A percentile compares a stretch with the other conserved stretches of the same genome.
Evolutionary conservation across 345 rosid species (phyloP).

Genomic region (Brassica nigra): DNA sequence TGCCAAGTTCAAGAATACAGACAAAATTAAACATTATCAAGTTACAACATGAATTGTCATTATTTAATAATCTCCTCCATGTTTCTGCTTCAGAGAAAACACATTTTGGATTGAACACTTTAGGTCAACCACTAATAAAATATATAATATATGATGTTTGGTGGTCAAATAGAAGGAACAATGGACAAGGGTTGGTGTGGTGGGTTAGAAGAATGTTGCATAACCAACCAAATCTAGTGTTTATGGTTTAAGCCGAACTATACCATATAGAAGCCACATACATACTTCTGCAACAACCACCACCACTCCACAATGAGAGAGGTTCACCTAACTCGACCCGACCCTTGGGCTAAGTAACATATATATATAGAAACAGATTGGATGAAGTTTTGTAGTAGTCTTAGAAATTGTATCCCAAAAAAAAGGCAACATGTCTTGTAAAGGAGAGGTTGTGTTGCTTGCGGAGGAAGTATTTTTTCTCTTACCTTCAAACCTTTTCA

Average conservation of each 20-base stretch:
- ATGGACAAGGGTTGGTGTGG: constrained; percentile 25
- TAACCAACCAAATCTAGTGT: constrained; percentile 20
- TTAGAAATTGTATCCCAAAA: not conserved
- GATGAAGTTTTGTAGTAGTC: constrained; percentile 3
- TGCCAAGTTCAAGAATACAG: not conserved
- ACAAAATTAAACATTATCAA: no score
- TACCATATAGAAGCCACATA: constrained; percentile 32
- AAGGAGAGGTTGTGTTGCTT: constrained; percentile 25
- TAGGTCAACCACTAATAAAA: constrained; percentile 29
- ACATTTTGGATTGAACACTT: constrained; percentile 9
- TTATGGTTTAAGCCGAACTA: constrained; percentile 34
- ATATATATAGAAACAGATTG: constrained; percentile 1
- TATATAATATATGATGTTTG: not conserved
- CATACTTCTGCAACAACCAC: not conserved
- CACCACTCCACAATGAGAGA: not conserved
- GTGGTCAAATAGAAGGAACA: not conserved
- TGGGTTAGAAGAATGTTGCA: constrained; percentile 37
- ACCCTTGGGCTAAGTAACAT: constrained; percentile 7
- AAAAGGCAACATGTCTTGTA: constrained; percentile 31
- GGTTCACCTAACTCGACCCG: constrained; percentile 34
- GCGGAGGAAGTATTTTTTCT: constrained; percentile 37
- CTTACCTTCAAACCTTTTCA: constrained; percentile 36
- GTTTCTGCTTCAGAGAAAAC: not conserved
- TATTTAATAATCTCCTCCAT: not conserved
- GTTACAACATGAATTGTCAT: no score